Evolutionary conservation across 768 basidiomycete species (phyloP), one percentile per base, ranked within the genome.

Genomic region (Daedaleopsis sinensis): DNA sequence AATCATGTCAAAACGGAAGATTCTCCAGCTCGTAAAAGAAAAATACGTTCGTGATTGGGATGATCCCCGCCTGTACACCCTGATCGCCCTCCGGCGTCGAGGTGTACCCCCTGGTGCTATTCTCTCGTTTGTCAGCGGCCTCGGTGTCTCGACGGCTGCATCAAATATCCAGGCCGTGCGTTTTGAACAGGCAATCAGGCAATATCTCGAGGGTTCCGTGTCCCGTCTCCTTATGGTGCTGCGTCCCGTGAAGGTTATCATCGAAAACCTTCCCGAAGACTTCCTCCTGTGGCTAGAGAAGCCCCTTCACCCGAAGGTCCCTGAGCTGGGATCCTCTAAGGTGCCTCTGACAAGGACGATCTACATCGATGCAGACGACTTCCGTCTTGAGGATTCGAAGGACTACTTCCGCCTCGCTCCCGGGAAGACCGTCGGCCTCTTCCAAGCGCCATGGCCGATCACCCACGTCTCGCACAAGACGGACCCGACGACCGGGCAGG

Each of bases 331-430:
- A 7, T 84, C 83, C 15, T 88, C 89, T 48, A 84, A 78, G 37
- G 84, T 95, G 54, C 94, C 94, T 6, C 92, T 98, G 76, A 93
- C 95, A 12, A 86, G 89, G 21, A 90, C 86, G 9, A 79, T 99
- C 59, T 98, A 91, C 76, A 98, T 98, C 70, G 96, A 99, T 64
- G 80, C 81, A 32, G 91, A 93, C 61, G 97, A 99, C 75, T 99
- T 99, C 82, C 83, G 97, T 55, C 76, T 90, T 38, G 85, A 92
- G 66, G 95, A 96, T 70, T 92, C 93, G 23, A 88, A 88, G 63
- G 96, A 98, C 72, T 99, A 97, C 77, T 98, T 96, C 87, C 89
- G 97, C 44, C 88, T 99, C 49, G 94, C 96, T 16, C 97, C 97
- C 8, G 96, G 96, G 49, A 98, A 98, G 79, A 94, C 94, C 0